Conservation (phyloP, 139 green algal genomes). For the Chlorella sp. region DNA sequence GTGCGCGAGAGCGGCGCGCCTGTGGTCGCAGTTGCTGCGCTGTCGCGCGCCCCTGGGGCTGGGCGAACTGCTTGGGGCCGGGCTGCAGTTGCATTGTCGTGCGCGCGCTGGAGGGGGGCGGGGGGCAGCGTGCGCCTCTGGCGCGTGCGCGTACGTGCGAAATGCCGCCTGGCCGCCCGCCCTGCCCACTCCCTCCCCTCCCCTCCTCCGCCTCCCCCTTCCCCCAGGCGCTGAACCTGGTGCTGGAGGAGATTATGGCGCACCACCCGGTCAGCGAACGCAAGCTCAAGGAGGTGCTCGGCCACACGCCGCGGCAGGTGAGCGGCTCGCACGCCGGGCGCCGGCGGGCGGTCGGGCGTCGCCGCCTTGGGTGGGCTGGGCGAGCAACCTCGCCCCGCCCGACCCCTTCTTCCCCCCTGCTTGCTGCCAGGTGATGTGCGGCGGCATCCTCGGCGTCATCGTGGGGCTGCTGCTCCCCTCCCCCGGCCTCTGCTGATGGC, state of each 20-base stretch:
- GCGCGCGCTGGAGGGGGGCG: too few relatives aligned
- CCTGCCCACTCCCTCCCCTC: neutral
- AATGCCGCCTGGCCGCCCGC: neutral
- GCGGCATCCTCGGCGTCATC: constrained; percentile 52
- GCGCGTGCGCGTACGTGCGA: too few relatives aligned
- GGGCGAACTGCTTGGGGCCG: too few relatives aligned
- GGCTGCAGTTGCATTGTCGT: too few relatives aligned
- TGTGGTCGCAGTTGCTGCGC: too few relatives aligned
- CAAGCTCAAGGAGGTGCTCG: constrained; percentile 97
- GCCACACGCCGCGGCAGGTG: constrained; percentile 94
- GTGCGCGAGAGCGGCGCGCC: too few relatives aligned
- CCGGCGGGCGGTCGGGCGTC: neutral
- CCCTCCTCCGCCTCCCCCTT: neutral
- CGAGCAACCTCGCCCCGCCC: neutral
- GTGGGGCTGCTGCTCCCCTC: constrained; percentile 60
- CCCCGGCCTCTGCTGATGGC: constrained; percentile 3
- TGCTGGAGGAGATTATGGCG: constrained; percentile 80
- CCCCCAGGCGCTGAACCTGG: constrained; percentile 90
- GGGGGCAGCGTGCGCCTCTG: too few relatives aligned
- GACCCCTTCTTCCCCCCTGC: neutral
- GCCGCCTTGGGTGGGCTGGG: neutral
- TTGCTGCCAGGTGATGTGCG: constrained; percentile 41
- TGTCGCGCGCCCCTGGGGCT: too few relatives aligned
- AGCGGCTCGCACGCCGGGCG: neutral
- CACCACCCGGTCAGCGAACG: constrained; percentile 68